Evolutionary conservation across 1,284 basidiomycete genomes (phyloP), one percentile per base, ranked within the genome.

Genomic region (Fomes fomentarius): DNA sequence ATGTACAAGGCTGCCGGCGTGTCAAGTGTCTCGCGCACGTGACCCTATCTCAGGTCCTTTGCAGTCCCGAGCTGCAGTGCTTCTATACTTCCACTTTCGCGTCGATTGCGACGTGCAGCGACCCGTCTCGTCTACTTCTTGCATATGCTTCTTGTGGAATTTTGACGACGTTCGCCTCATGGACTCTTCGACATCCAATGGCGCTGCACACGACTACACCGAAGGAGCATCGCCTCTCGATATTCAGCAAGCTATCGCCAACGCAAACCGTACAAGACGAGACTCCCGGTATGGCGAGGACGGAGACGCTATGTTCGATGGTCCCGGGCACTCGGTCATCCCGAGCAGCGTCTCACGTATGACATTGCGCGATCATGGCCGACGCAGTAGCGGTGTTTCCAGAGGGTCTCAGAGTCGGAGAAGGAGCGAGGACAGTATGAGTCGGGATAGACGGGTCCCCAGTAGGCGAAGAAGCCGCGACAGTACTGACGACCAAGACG

Each of bases 151-250:
- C 12, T 12, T 12, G 28, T 6, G 6, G 12, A 30, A 30, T 7
- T 12, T 30, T 30, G 28, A 30, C 28, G 28, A 37, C 34, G 2
- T 37, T 19, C 9, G 19, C 25, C 51, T 54, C 48, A 30, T 49
- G 25, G 41, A 47, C 6, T 39, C 63, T 6, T 63, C 67, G n/a
- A 60, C 61, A 2, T 64, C 59, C 47, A 49, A 40, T 30, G 34
- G 45, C 45, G 38, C 44, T 39, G 25, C 45, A 49, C 63, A 87
- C 63, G 90, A 93, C 73, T 93, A 93, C 68, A 92, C 91, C 4
- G 90, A 93, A 63, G 91, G 90, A 34, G 90, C 91, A 33, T 87
- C 87, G n/a, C 76, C 82, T 9, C 74, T 84, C 34, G 90, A 92
- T 58, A 91, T 93, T 47, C 70, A 80, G 54, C 69, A 76, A 57